Evolutionary conservation across 805 yeast species (phyloP), one percentile per base, ranked within the genome.

Genomic region (Hanseniaspora valbyensis): DNA sequence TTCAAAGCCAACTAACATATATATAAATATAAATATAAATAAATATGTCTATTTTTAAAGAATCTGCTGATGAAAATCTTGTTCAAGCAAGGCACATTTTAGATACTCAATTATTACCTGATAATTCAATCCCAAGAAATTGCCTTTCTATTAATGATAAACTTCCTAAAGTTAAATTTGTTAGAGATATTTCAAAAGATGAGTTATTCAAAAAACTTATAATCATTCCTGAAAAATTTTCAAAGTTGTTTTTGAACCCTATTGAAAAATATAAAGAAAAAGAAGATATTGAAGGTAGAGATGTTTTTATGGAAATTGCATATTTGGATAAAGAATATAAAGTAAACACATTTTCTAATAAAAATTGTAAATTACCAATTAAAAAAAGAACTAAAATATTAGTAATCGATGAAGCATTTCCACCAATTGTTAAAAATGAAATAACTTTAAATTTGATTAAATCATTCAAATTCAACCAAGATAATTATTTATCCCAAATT

Each of bases 11-110:
- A n/a, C n/a, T n/a, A n/a, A n/a, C n/a, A n/a, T n/a, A n/a, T n/a
- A n/a, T n/a, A n/a, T n/a, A n/a, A n/a, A n/a, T n/a, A n/a, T n/a
- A n/a, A n/a, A n/a, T n/a, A n/a, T n/a, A 73, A 67, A 42, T 69
- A 55, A 67, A 63, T 10, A 37, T 39, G 45, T 38, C 49, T 10
- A 43, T 42, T 8, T 42, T 40, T 42, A 37, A 42, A 36, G 48
- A 38, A 24, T 34, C 39, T 22, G 49, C 44, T 16, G 49, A 37
- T 14, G 49, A 42, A 25, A 49, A 49, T 37, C 36, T 37, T n/a
- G 26, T 33, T 14, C 49, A 41, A 21, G 41, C 39, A 13, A 42
- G 44, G 26, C 40, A 49, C n/a, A 22, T 43, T 14, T 7, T 49
- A 14, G 46, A 30, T 14, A 21, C 36, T 13, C 16, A 29, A n/a